Evolutionary conservation across 1,284 basidiomycete genomes (phyloP), one percentile per base, ranked within the genome.

Genomic region (Cutaneotrichosporon dermatis): DNA sequence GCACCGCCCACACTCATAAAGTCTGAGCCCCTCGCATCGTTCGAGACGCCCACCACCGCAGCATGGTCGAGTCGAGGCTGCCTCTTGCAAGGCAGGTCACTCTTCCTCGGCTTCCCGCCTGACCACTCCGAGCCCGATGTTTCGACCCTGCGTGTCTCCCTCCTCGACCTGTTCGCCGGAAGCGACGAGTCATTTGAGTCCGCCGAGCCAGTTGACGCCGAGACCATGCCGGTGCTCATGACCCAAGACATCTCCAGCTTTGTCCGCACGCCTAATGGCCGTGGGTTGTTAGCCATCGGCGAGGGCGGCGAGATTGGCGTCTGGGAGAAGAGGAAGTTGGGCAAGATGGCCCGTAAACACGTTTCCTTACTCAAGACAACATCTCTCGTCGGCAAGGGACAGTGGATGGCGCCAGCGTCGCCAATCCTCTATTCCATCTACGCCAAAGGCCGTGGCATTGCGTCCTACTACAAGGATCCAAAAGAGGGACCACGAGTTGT

Each of bases 1-100:
- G 84, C 88, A 65, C 92, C 92, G 5, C 92, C 92, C 1, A 92
- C 91, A 1, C 80, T 94, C 7, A 81, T 94, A 40, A 85, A 84
- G 69, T 86, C 89, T 54, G 87, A 90, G 68, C 85, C 84, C 3
- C 77, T 92, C 12, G 84, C 88, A 34, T 83, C 86, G 60, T 83
- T 84, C 4, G 39, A 33, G 10, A 40, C 46, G 11, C 54, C 53
- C 10, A 40, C 59, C n/a, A 25, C n/a, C 1, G 55, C 43, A 8
- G 36, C 37, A 8, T 57, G 54, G 51, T 59, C 80, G 76, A 86
- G 58, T 84, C 84, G 13, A 83, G 84, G 12, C 80, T 85, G 9
- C 84, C 86, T 5, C 76, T 83, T 48, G 84, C 84, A 69, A 69
- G 81, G 48, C 76, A 41, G 40, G 11, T 39, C 44, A 6, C 88